A percentile compares a stretch with the other conserved stretches of the same genome.
phyloP scores from a whole-genome alignment of 2,329 filamentous ascomycete species.

The Cercospora zeina region DNA sequence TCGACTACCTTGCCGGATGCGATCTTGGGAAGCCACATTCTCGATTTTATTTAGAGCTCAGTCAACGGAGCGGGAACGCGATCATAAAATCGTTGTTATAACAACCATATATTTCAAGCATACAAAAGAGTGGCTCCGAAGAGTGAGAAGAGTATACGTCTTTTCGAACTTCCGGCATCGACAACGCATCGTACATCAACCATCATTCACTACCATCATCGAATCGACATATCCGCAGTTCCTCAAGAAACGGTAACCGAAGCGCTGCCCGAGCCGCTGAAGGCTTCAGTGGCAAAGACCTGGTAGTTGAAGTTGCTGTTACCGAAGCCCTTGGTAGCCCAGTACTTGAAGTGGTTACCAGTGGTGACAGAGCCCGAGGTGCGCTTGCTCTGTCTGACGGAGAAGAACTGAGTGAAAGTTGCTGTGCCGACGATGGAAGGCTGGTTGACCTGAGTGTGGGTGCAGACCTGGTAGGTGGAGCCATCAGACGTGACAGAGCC shows the following conservation, averaged over 20 bases:
- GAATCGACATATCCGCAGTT: not conserved
- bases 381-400: constrained; percentile 54
- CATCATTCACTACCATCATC: too few relatives aligned
- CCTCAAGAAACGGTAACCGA: constrained; percentile 17
- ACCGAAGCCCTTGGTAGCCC: constrained; percentile 38
- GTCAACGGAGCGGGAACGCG: too few relatives aligned
- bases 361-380: constrained; percentile 54
- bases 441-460: constrained; percentile 47
- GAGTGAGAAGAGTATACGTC: too few relatives aligned
- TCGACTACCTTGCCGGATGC: not conserved
- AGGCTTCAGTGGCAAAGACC: constrained; percentile 23
- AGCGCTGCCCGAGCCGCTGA: constrained; percentile 18
- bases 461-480: constrained; percentile 55
- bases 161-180: too few relatives aligned
- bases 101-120: too few relatives aligned
- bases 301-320: constrained; percentile 22
- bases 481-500: constrained; percentile 56
- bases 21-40: not conserved
- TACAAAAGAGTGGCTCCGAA: too few relatives aligned
- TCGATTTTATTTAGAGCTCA: too few relatives aligned
- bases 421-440: constrained; percentile 54
- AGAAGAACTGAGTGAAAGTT: constrained; percentile 57
- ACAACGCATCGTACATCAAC: too few relatives aligned
- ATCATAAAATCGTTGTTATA: too few relatives aligned
- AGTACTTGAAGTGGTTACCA: constrained; percentile 56